These are phyloP conservation scores for Pseudogymnoascus sp. DNA, from an alignment of 2,329 filamentous ascomycete species.

Conservation along the genomic window DNA sequence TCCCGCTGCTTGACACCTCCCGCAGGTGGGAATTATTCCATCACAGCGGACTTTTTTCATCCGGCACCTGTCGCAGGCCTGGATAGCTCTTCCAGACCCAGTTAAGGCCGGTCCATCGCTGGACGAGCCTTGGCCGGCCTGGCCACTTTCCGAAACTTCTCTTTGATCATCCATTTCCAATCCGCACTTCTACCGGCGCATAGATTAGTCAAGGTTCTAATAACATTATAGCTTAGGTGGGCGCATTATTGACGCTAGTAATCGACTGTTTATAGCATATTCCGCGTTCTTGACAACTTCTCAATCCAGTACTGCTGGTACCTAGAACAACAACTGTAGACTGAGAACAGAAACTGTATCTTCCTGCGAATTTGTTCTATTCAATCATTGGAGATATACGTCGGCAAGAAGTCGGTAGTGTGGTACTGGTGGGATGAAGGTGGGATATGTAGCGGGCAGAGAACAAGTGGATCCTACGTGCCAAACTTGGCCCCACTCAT, in stretches of 20 bases:
- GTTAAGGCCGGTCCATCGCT: constrained; percentile 9
- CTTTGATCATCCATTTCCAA: background rate
- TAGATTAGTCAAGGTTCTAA: background rate
- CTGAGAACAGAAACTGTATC: background rate
- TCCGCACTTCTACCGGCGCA: background rate
- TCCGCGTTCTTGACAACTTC: background rate
- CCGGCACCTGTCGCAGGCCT: constrained; percentile 14
- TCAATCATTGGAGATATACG: background rate
- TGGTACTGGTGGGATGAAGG: background rate
- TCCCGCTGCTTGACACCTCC: constrained; percentile 12
- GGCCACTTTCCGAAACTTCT: background rate
- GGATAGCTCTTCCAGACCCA: constrained; percentile 11
- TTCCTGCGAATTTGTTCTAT: background rate
- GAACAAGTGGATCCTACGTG: background rate
- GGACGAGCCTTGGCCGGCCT: background rate
- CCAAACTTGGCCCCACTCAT: background rate
- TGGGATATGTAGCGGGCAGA: background rate
- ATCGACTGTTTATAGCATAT: background rate
- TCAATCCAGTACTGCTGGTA: background rate
- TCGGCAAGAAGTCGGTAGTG: background rate
- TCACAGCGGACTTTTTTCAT: constrained; percentile 14
- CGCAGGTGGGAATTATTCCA: constrained; percentile 13
- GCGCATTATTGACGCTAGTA: background rate
- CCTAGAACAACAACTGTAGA: background rate
- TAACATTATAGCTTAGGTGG: background rate